These are phyloP conservation scores for Somion occarium DNA, from an alignment of 1,284 basidiomycete genomes.

Conservation along the genomic window DNA sequence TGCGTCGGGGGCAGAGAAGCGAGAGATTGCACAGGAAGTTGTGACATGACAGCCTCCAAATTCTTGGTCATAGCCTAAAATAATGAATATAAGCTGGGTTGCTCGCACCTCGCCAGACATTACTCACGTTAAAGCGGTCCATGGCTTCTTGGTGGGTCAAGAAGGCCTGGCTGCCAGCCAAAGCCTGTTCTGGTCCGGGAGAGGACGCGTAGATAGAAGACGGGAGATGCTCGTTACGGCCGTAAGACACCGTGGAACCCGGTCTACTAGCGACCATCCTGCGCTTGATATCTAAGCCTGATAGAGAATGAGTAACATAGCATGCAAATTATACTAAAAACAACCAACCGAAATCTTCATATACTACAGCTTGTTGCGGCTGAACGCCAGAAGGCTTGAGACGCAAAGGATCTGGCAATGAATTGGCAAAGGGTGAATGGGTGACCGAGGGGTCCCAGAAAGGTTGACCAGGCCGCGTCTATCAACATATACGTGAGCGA, in stretches of 20 bases:
- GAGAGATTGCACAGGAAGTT: constrained; percentile 64
- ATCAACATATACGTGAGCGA: not conserved
- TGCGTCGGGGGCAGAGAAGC: constrained; percentile 74
- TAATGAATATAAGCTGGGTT: not conserved
- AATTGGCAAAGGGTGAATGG: constrained; percentile 71
- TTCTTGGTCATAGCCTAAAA: constrained; percentile 57
- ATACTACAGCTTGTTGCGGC: constrained; percentile 82
- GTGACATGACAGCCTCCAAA: constrained; percentile 73
- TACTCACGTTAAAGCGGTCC: constrained; percentile 67
- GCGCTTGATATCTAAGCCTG: constrained; percentile 51
- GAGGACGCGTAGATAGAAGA: constrained; percentile 45
- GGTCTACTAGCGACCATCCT: constrained; percentile 54
- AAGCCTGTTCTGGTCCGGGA: constrained; percentile 41
- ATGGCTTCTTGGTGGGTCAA: constrained; percentile 66
- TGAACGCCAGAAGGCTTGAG: constrained; percentile 84
- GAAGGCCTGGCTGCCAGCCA: constrained; percentile 29
- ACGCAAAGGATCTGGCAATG: constrained; percentile 86
- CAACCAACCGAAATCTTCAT: constrained; percentile 86
- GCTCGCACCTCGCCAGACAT: not conserved
- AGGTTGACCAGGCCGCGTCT: constrained; percentile 65
- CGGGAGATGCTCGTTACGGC: constrained; percentile 38
- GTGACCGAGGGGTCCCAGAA: constrained; percentile 86
- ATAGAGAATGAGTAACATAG: not conserved
- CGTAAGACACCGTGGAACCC: constrained; percentile 56
- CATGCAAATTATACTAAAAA: not conserved